Evolutionary conservation across 179 eudicot genomes (phyloP), one percentile per base, ranked within the genome.

Genomic region (Heliamphora pulchella): DNA sequence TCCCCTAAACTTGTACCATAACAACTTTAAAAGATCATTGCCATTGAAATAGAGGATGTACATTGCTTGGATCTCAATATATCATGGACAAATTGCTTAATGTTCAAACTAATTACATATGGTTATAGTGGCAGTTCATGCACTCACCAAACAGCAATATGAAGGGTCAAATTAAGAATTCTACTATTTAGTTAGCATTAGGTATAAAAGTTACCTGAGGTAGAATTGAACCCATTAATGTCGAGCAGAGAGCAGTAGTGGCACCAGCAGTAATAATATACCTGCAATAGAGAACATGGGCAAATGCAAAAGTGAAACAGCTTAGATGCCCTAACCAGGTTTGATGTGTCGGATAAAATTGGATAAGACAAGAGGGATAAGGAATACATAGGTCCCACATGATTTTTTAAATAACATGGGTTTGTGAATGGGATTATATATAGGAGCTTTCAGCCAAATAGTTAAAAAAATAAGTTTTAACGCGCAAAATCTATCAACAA

Each of bases 191-290:
- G 50, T 47, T 18, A 77, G 13, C 47, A 48, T 48, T 48, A 65
- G 14, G 0, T 6, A 77, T 50, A 11, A 0, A 14, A 10, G 44
- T 79, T 85, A 91, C 98, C 98, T 95, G 98, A 84, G 98, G 98
- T 62, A 95, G 90, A 69, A 95, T 69, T 70, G 98, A 95, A 70
- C 98, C 98, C 98, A 95, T 89, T 85, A 95, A 88, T 71, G 98
- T 93, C 17, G 98, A 88, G 82, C 97, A 91, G 77, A 95, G 97
- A 80, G 98, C 95, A 64, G 93, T 91, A 80, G 87, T 87, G 69
- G 98, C 97, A 83, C 98, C 98, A 57, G 87, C 76, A 77, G 95
- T 91, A 70, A 95, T 86, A 66, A 95, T 83, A 79, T 93, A 93
- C 47, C 98, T 95, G 88, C 68, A 89, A 65, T 54, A 44, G 74